Evolutionary conservation across 75 land plant genomes (phyloP), one percentile per base, ranked within the genome.

Genomic region (Cryptomeria japonica): DNA sequence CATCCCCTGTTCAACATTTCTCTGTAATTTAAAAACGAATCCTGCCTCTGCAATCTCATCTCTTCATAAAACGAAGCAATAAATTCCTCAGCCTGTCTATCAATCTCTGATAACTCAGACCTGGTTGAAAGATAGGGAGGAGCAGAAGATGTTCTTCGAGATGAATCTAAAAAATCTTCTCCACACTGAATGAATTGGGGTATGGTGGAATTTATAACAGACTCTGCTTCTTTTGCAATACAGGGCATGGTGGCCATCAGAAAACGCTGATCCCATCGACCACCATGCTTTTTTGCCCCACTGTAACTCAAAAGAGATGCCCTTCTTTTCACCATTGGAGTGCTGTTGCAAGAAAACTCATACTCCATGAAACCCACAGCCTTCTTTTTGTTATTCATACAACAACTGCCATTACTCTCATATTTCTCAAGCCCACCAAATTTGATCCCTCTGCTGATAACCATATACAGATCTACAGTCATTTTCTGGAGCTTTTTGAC

Each of bases 341-440:
- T 28, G 16, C 51, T 82, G 51, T 34, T 82, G 84, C 84, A 82
- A 3, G 84, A 82, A 44, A 82, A 82, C 10, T 82, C 84, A 46
- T 82, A 46, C 10, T 82, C 34, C 25, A 22, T 82, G 44, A 82
- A 82, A 2, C 34, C 32, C 3, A 80, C 25, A 25, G 49, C 25
- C 12, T 80, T 80, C 8, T 42, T 82, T 7, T 31, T 10, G 82
- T 37, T 37, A 9, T 11, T 51, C 2, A 51, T 51, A 58, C 18
- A 58, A 18, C 61, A 3, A 25, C n/a, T 25, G 0, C 70, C 70
- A 64, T 64, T 64, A 22, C 28, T 5, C 70, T n/a, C 13, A n/a
- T 42, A 44, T 25, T 82, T 42, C 4, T 46, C 51, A 46, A 64
- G 70, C 5, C 84, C 32, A 44, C 51, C 53, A 46, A 82, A 25